Percentiles rank a stretch among this genome's conserved stretches.
phyloP scores from a whole-genome alignment of 192 early-diverging fungal genomes.

The Mortierella claussenii region DNA sequence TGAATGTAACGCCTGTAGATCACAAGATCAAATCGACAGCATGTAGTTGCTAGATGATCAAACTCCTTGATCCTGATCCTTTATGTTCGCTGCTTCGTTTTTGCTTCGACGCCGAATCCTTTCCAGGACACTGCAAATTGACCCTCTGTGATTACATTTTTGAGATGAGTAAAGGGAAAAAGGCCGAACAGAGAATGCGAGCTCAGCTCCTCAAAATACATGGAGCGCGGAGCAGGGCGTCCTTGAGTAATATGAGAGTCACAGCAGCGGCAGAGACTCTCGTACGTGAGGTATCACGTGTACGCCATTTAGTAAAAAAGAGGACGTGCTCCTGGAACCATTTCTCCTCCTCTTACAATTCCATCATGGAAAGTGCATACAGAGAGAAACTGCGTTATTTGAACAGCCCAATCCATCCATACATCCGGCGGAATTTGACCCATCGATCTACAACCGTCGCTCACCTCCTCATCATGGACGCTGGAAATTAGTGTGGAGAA shows the following conservation, averaged over 20 bases:
- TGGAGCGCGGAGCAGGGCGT: too few relatives aligned
- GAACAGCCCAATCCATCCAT: slow-evolving; percentile 8
- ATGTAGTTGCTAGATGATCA: slow-evolving; percentile 5
- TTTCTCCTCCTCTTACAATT: slow-evolving; percentile 32
- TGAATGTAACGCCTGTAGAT: not conserved
- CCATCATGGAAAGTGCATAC: slow-evolving; percentile 34
- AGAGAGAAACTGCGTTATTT: slow-evolving; percentile 7
- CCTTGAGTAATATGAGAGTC: too few relatives aligned
- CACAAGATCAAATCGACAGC: slow-evolving; percentile 19
- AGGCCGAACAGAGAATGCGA: slow-evolving; percentile 15
- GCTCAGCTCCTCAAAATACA: not conserved
- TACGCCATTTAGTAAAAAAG: too few relatives aligned
- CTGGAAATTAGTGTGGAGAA: too few relatives aligned
- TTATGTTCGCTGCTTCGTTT: not conserved
- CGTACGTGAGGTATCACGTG: slow-evolving; percentile 1
- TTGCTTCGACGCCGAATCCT: too few relatives aligned
- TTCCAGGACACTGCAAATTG: too few relatives aligned
- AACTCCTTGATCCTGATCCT: slow-evolving; percentile 1
- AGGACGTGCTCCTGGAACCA: too few relatives aligned
- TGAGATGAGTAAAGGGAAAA: slow-evolving; percentile 26
- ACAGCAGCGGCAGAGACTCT: not conserved
- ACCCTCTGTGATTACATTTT: slow-evolving; percentile 16
- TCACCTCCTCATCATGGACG: too few relatives aligned
- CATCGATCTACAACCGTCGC: slow-evolving; percentile 17
- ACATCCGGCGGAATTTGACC: not conserved